Base-by-base conservation (phyloP, 371 early-diverging fungal species). In the Saksenaea oblongispora region DNA sequence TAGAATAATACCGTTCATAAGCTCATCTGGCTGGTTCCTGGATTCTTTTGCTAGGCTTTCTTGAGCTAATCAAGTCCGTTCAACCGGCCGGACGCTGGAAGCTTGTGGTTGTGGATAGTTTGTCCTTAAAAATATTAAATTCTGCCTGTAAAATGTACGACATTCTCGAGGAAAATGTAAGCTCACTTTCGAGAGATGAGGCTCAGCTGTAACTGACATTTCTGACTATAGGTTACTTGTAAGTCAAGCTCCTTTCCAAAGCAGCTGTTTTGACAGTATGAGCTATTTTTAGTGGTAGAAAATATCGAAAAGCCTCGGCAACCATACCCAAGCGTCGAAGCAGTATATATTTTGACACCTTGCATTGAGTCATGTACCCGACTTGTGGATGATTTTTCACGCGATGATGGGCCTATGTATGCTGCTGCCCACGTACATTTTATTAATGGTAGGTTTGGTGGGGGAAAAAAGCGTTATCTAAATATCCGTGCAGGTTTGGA, bases 151-250 rank as follows among this genome's bases (percentile, higher is more conserved):
- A 93, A 75, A 95, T 93, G 90, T 88, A 88, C 63, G 96, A 97
- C 65, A 91, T 98, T 63, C 80, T 96, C 18, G 96, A 97, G 67
- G 93, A 96, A 72, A 95, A 96, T 66, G 95, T 98, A 56, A 92
- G 92, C 34, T 78, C 92, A 91, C 58, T 13, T 39, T 37, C 31
- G 15, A 10, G 22, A 44, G 36, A 34, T 39, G 54, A 13, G 27
- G 35, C 34, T 35, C 26, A 56, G 17, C 28, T 1, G 34, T 24
- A 59, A 57, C 65, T 22, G 41, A 58, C 44, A 57, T 41, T 42
- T 53, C 31, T 57, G 34, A 34, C 28, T 54, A 31, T 75, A 75
- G 73, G 75, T 72, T 56, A 73, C 71, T 34, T 69, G 75, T 72
- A 72, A 62, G 64, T 62, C 7, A 36, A 34, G 13, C 51, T 51